Conservation (phyloP, 148 eudicot species). For the Pouteria glomerata region DNA sequence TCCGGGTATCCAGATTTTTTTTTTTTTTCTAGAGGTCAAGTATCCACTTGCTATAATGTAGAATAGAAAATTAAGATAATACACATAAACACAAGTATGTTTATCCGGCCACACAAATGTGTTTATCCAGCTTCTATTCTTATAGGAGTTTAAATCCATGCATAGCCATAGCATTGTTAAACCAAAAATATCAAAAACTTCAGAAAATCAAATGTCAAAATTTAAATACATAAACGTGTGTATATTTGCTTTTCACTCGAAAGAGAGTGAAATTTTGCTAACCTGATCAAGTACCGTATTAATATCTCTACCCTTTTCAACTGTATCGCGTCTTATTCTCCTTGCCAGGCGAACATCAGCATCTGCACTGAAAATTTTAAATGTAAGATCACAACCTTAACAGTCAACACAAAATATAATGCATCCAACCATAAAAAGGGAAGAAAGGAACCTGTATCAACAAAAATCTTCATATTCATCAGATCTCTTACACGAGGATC, state of each 20-base stretch:
- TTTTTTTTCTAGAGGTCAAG: too few species aligned
- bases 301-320: slow-evolving; percentile 75
- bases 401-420: slow-evolving; percentile 9
- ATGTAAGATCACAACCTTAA: slow-evolving; percentile 36
- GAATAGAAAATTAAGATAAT: too few species aligned
- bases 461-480: slow-evolving; percentile 99
- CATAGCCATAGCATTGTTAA: too few species aligned
- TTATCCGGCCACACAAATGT: too few species aligned
- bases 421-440: slow-evolving; percentile 8
- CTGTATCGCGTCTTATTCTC: slow-evolving; percentile 89
- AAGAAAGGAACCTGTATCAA: slow-evolving; percentile 88
- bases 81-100: too few species aligned
- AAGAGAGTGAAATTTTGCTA: slow-evolving; percentile 4
- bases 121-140: too few species aligned
- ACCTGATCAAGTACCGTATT: slow-evolving; percentile 83
- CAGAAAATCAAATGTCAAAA: not conserved
- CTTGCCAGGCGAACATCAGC: slow-evolving; percentile 95
- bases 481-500: slow-evolving; percentile 78
- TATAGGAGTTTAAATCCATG: too few species aligned
- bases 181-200: too few species aligned
- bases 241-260: not conserved
- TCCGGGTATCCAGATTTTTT: too few species aligned
- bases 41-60: too few species aligned
- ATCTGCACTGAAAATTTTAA: slow-evolving; percentile 61
- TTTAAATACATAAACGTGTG: too few species aligned